Percentiles rank a stretch among this genome's conserved stretches.
phyloP scores from a whole-genome alignment of 768 basidiomycete genomes.

The Strobilomyces echinocephalus region DNA sequence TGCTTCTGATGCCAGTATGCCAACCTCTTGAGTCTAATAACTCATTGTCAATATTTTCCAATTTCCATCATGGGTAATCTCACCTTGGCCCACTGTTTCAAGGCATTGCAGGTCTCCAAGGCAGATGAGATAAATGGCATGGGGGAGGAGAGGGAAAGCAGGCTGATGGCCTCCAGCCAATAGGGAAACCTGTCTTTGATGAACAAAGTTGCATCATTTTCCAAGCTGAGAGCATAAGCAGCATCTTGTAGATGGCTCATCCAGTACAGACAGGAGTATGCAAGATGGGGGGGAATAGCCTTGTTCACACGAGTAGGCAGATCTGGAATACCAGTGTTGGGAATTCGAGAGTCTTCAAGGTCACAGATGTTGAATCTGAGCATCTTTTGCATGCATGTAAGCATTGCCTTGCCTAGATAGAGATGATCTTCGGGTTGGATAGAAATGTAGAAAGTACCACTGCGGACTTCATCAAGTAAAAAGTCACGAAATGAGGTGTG shows the following conservation, averaged over 20 bases:
- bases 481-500: too few species aligned
- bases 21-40: neutral
- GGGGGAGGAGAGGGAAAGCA: constrained; percentile 5
- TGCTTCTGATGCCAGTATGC: neutral
- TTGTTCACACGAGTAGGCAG: neutral
- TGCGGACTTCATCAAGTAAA: neutral
- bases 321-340: neutral
- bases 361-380: too few species aligned
- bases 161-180: constrained; percentile 27
- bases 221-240: neutral
- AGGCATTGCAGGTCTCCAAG: neutral
- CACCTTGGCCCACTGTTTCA: constrained; percentile 7
- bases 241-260: neutral
- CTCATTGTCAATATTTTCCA: neutral
- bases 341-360: neutral
- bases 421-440: neutral
- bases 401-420: neutral
- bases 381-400: neutral
- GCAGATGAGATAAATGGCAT: neutral
- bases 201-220: neutral
- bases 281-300: neutral
- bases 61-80: neutral
- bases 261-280: neutral
- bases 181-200: constrained; percentile 4
- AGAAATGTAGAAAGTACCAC: neutral